Conservation (phyloP, 2,329 filamentous ascomycete genomes). For the Fusarium multiceps region DNA sequence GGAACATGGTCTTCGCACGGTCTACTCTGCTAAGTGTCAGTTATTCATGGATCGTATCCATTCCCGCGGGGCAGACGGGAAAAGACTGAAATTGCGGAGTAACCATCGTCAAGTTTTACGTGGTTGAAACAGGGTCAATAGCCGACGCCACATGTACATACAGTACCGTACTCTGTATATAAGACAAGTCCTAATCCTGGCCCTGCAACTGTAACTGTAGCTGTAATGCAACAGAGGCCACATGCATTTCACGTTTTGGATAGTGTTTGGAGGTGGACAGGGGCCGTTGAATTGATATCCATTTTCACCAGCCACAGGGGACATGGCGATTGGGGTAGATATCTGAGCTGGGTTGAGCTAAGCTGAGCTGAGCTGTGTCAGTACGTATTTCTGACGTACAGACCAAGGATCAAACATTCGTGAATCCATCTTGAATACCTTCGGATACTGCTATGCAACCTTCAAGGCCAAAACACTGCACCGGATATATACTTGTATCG, state of each 20-base stretch:
- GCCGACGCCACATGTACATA: slow-evolving; percentile 41
- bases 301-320: not conserved
- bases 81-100: slow-evolving; percentile 44
- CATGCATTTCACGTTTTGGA: slow-evolving; percentile 23
- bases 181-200: not conserved
- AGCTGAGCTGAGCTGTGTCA: not conserved
- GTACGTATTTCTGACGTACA: not conserved
- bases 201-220: not conserved
- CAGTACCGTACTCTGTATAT: not conserved
- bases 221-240: not conserved
- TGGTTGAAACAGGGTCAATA: slow-evolving; percentile 41
- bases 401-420: not conserved
- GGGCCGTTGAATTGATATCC: not conserved
- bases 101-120: slow-evolving; percentile 43
- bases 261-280: slow-evolving; percentile 6
- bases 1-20: slow-evolving; percentile 39
- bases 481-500: not conserved
- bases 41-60: slow-evolving; percentile 5
- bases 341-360: not conserved
- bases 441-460: not conserved
- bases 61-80: slow-evolving; percentile 27
- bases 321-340: not conserved
- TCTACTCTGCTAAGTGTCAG: slow-evolving; percentile 19
- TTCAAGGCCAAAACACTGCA: not conserved
- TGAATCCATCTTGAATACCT: not conserved